Conservation (phyloP, 2,329 filamentous ascomycete genomes). For the Trichoderma sp. region DNA sequence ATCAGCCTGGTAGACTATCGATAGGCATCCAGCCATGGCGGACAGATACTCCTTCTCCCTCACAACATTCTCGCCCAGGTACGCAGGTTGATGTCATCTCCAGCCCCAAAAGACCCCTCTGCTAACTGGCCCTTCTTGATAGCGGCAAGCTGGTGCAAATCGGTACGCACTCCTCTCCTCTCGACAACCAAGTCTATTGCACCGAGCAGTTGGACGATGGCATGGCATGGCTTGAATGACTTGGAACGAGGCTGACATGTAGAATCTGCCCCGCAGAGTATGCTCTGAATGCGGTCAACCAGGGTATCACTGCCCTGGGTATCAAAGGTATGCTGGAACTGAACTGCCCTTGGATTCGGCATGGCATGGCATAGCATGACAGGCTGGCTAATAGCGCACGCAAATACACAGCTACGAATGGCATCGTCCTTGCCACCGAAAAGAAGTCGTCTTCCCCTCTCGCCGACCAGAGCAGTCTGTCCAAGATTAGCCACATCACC, state of each 20-base stretch:
- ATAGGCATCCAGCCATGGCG: conserved; percentile 63
- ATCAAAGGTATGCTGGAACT: conserved; percentile 76
- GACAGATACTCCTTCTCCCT: conserved; percentile 99
- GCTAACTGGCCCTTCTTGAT: conserved; percentile 33
- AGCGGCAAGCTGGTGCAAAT: conserved; percentile 99
- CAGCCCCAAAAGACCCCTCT: conserved; percentile 21
- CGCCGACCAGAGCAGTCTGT: conserved; percentile 89
- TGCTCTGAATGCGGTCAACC: conserved; percentile 97
- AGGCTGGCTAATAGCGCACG: conserved; percentile 23
- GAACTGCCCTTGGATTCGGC: not conserved
- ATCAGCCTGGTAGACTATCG: not conserved
- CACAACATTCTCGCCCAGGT: conserved; percentile 99
- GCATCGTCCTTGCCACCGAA: conserved; percentile 96
- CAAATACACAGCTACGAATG: conserved; percentile 75
- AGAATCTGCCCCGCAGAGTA: conserved; percentile 64
- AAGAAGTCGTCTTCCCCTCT: conserved; percentile 99
- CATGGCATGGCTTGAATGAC: not conserved
- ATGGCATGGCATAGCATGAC: not conserved
- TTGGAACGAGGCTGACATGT: conserved; percentile 9
- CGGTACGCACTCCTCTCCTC: conserved; percentile 47
- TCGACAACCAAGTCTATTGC: not conserved
- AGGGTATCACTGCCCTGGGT: conserved; percentile 95
- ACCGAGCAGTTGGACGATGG: not conserved
- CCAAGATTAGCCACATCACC: conserved; percentile 96
- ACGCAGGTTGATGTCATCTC: conserved; percentile 38